Evolutionary conservation across 306 rosid genomes (phyloP), one percentile per base, ranked within the genome.

Genomic region (Benincasa hispida): DNA sequence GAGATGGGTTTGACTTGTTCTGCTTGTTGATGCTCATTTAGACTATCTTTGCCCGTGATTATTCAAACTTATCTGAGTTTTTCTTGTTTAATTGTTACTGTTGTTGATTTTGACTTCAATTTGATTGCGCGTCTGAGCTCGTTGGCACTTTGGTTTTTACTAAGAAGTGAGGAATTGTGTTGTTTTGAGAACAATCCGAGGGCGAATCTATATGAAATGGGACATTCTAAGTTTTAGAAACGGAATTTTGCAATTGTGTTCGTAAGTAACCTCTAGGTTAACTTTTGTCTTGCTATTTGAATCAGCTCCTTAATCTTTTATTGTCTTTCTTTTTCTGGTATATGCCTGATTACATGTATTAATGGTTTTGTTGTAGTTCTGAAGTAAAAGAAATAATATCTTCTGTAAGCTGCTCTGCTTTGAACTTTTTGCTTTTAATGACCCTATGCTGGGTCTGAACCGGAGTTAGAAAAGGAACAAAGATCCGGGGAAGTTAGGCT

Each of bases 1-100:
- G 59, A 72, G 21, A 48, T 48, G 76, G 56, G 76, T 47, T 72
- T 72, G 58, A 72, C 76, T 72, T 72, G 9, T 24, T 5, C 30
- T 41, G 74, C 10, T 39, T 67, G 32, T 67, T 67, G 27, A 19
- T 32, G 50, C 17, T 22, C 74, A 6, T 68, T 68, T 67, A 41
- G 34, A 41, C 22, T 45, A 15, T 42, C 75, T 69, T 69, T 69
- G 51, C 57, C 76, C 58, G 15, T 47, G 24, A 18, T 59, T 47
- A 25, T 25, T 13, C 21, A 28, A 8, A 28, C 24, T 70, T 45
- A 45, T 24, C 57, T 17, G 75, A 10, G 75, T 70, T 70, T 70
- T 72, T 59, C 76, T 72, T 22, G 58, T 47, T 72, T 48, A 15
- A 32, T 47, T 25, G 22, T 68, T 2, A 24, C 35, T 68, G 74